A percentile compares a stretch with the other conserved stretches of the same genome.
Conservation (phyloP, 2,329 filamentous ascomycete genomes). For the Fusarium nygamai region DNA sequence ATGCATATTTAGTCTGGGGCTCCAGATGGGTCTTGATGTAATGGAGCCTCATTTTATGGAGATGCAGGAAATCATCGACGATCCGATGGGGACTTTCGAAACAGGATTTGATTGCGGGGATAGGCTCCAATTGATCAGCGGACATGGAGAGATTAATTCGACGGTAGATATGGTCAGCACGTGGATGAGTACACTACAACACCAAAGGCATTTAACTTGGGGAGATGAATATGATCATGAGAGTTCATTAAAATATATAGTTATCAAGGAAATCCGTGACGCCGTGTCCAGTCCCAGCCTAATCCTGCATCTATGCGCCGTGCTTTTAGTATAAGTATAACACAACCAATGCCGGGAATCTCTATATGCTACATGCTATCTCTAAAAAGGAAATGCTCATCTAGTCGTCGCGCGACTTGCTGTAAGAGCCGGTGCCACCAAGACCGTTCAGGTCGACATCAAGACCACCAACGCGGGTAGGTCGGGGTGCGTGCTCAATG, state of each 20-base stretch:
- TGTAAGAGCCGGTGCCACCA: conserved; percentile 15
- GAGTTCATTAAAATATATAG: conserved; percentile 13
- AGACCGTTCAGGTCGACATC: conserved; percentile 30
- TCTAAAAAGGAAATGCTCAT: not conserved
- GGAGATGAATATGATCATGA: not conserved
- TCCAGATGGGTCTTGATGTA: conserved; percentile 25
- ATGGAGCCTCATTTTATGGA: conserved; percentile 28
- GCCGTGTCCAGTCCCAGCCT: conserved; percentile 1
- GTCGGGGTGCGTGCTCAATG: conserved; percentile 7
- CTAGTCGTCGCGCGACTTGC: conserved; percentile 21
- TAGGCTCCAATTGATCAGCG: not conserved
- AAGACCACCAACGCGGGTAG: conserved; percentile 17
- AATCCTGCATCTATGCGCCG: conserved; percentile 12
- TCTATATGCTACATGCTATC: conserved; percentile 28
- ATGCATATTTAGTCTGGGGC: conserved; percentile 12
- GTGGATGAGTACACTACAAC: not conserved
- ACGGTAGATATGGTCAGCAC: too few relatives aligned
- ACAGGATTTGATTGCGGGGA: conserved; percentile 12
- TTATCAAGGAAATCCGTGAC: conserved; percentile 11
- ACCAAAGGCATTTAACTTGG: too few relatives aligned
- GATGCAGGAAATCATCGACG: conserved; percentile 11
- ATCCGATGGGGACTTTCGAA: conserved; percentile 8
- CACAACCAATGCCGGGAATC: conserved; percentile 16
- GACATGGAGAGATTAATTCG: not conserved
- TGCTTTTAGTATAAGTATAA: conserved; percentile 21